Conservation (phyloP, 352 stramenopile species). For the Globisporangium parvum region DNA sequence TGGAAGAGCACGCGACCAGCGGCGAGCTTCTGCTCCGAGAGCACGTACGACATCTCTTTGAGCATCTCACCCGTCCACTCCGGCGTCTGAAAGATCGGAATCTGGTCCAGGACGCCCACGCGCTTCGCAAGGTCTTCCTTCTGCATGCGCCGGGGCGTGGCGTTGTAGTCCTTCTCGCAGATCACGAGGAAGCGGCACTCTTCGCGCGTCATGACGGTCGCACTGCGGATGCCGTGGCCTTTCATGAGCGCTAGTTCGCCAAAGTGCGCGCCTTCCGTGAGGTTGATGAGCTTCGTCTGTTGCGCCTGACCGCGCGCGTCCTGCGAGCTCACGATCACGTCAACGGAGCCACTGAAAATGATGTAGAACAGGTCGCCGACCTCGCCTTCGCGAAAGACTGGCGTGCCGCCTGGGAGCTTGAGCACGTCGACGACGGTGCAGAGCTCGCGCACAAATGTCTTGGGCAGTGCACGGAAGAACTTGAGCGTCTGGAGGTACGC, state of each 20-base stretch:
- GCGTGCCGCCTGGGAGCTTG: conserved; percentile 25
- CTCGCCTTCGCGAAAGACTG: conserved; percentile 64
- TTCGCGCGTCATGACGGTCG: conserved; percentile 58
- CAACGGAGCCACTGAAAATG: conserved; percentile 62
- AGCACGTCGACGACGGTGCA: conserved; percentile 59
- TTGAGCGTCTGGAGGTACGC: conserved; percentile 71
- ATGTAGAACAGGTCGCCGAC: conserved; percentile 74
- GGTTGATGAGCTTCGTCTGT: conserved; percentile 64
- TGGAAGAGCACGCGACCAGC: conserved; percentile 39
- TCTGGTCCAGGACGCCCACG: conserved; percentile 50
- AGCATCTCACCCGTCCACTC: conserved; percentile 68
- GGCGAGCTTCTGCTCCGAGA: conserved; percentile 51
- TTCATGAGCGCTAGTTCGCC: conserved; percentile 75
- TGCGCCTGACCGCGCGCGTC: conserved; percentile 43
- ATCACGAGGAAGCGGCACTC: conserved; percentile 64
- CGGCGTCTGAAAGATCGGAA: conserved; percentile 67
- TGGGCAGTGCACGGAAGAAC: conserved; percentile 63
- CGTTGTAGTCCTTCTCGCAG: conserved; percentile 69
- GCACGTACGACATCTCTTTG: conserved; percentile 68
- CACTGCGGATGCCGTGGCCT: conserved; percentile 56
- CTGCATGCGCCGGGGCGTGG: conserved; percentile 59
- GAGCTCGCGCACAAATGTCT: conserved; percentile 59
- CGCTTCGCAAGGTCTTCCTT: conserved; percentile 61
- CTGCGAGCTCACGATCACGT: conserved; percentile 58
- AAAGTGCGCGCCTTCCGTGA: conserved; percentile 64